A percentile compares a stretch with the other conserved stretches of the same genome.
Conservation (phyloP, 2,329 filamentous ascomycete genomes). For the Colletotrichum gigasporum region DNA sequence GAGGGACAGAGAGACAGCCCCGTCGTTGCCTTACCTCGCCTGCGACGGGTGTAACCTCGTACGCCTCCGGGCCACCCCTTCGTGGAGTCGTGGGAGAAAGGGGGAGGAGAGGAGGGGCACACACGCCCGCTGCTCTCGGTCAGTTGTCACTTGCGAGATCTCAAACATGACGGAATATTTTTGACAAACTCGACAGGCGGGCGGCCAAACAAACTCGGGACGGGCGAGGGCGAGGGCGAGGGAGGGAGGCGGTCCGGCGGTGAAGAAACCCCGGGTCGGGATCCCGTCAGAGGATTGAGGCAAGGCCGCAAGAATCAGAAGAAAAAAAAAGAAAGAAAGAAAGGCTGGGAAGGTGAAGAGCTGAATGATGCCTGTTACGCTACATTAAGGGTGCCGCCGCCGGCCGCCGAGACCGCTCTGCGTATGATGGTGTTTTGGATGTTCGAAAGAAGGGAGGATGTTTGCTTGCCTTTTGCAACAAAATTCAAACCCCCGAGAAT, state of each 20-base stretch:
- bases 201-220: too few species aligned
- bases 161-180: slow-evolving; percentile 7
- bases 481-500: background rate
- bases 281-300: too few species aligned
- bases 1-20: too few species aligned
- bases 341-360: background rate
- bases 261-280: background rate
- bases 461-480: background rate
- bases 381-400: background rate
- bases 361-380: background rate
- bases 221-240: too few species aligned
- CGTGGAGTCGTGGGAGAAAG: too few species aligned
- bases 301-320: too few species aligned
- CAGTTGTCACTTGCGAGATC: background rate
- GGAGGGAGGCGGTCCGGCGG: background rate
- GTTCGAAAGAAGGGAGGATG: background rate
- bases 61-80: background rate
- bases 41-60: background rate
- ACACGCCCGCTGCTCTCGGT: background rate
- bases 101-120: too few species aligned
- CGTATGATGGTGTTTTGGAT: background rate
- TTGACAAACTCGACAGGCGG: too few species aligned
- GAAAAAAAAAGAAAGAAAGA: background rate
- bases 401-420: background rate
- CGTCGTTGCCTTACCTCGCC: background rate